Conservation (phyloP, 2,329 filamentous ascomycete genomes). For the Trichoderma harzianum region DNA sequence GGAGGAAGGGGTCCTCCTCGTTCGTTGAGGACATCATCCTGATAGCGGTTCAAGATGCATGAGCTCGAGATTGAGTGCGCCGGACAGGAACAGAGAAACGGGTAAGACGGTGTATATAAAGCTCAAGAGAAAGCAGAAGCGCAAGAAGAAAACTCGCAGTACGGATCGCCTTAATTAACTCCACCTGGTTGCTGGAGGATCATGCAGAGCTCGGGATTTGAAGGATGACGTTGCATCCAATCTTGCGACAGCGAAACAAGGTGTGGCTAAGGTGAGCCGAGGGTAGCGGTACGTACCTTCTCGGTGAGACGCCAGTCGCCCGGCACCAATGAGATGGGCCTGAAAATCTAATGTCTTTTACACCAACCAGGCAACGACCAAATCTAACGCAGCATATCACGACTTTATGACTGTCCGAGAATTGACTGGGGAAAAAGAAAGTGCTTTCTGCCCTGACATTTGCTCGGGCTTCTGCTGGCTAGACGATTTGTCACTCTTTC, state of each 20-base stretch:
- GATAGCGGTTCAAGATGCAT: conserved; percentile 24
- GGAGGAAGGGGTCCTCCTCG: conserved; percentile 68
- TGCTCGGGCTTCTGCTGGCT: not conserved
- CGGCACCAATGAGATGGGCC: not conserved
- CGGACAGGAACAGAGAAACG: not conserved
- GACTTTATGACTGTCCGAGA: not conserved
- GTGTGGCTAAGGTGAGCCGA: conserved; percentile 11
- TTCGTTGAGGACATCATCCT: conserved; percentile 66
- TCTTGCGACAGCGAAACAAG: conserved; percentile 14
- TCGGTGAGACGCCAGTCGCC: not conserved
- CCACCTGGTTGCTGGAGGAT: not conserved
- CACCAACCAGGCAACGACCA: not conserved
- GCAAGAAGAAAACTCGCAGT: not conserved
- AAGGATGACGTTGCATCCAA: conserved; percentile 19
- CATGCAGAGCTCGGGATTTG: not conserved
- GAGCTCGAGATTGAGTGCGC: conserved; percentile 12
- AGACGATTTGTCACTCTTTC: not conserved
- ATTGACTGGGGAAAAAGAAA: not conserved
- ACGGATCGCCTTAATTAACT: not conserved
- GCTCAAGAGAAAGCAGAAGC: not conserved
- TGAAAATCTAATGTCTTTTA: not conserved
- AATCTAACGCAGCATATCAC: not conserved
- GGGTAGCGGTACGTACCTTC: conserved; percentile 12
- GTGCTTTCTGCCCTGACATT: not conserved
- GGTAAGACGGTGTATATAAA: not conserved